Conservation (phyloP, 495 filamentous ascomycete genomes). For the Hypoxylon subgilvum region DNA sequence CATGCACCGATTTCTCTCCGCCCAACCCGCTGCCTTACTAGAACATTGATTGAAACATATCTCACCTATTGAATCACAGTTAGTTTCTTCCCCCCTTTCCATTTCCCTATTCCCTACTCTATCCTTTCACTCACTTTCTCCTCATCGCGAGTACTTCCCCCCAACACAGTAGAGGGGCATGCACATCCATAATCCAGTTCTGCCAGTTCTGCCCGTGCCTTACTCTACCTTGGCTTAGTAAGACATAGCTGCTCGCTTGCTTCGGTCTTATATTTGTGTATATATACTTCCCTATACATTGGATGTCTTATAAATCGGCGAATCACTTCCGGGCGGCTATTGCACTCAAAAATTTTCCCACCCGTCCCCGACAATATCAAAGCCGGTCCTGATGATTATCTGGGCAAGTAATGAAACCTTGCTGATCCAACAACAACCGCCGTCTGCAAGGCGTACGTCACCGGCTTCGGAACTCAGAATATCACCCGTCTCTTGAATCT, state of each 20-base stretch:
- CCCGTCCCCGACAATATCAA: conserved; percentile 15
- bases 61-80: not conserved
- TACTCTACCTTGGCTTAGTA: conserved; percentile 9
- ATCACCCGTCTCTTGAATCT: conserved; percentile 32
- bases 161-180: no score
- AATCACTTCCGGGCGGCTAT: conserved; percentile 23
- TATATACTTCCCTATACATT: conserved; percentile 3
- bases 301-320: conserved; percentile 17
- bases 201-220: no score
- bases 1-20: no score
- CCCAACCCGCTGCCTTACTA: not conserved
- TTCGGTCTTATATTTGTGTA: not conserved
- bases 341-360: conserved; percentile 26
- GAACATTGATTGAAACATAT: not conserved
- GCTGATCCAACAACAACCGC: conserved; percentile 11
- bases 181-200: no score
- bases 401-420: conserved; percentile 25
- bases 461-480: conserved; percentile 27
- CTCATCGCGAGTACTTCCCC: not conserved
- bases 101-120: not conserved
- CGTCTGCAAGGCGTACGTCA: conserved; percentile 32
- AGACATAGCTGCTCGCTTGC: not conserved
- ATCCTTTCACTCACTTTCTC: not conserved
- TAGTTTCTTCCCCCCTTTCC: no score
- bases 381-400: conserved; percentile 12